phyloP scores from a whole-genome alignment of 208 protist species.

The Leishmania turanica region DNA sequence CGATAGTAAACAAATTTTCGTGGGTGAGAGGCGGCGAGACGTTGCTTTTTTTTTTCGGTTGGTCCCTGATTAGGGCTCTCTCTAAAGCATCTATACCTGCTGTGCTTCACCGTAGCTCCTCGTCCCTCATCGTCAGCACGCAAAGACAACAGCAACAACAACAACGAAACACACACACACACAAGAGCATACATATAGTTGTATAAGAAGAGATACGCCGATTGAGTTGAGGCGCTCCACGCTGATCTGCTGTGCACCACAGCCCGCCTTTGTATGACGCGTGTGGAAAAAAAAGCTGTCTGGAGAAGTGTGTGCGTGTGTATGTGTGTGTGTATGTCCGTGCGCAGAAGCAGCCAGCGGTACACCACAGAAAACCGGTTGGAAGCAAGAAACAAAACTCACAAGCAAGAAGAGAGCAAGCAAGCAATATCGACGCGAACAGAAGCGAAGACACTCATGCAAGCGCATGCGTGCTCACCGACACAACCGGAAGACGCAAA shows the following conservation, averaged over 20 bases:
- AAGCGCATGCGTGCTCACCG: conserved; percentile 5
- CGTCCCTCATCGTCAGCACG: not conserved
- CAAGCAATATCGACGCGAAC: not conserved
- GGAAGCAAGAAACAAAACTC: not conserved
- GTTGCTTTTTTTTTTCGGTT: not conserved
- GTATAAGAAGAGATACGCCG: not conserved
- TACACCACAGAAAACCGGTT: not conserved
- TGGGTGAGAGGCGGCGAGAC: not conserved
- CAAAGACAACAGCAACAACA: not conserved
- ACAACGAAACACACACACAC: conserved; percentile 6
- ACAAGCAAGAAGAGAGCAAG: not conserved
- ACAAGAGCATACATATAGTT: not conserved
- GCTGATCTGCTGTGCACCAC: not conserved
- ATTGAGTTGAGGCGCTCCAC: not conserved
- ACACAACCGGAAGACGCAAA: not conserved
- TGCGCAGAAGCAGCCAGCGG: not conserved
- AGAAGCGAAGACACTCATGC: not conserved
- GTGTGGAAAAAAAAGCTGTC: not conserved
- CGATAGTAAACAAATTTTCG: not conserved
- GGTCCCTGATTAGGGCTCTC: not conserved
- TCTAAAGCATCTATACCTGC: not conserved
- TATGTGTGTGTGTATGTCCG: not conserved
- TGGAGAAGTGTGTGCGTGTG: not conserved
- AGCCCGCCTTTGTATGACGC: not conserved
- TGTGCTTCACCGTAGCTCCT: not conserved